These are phyloP conservation scores for Penicillium cataractarum DNA, from an alignment of 495 filamentous ascomycete species.

Conservation along the genomic window DNA sequence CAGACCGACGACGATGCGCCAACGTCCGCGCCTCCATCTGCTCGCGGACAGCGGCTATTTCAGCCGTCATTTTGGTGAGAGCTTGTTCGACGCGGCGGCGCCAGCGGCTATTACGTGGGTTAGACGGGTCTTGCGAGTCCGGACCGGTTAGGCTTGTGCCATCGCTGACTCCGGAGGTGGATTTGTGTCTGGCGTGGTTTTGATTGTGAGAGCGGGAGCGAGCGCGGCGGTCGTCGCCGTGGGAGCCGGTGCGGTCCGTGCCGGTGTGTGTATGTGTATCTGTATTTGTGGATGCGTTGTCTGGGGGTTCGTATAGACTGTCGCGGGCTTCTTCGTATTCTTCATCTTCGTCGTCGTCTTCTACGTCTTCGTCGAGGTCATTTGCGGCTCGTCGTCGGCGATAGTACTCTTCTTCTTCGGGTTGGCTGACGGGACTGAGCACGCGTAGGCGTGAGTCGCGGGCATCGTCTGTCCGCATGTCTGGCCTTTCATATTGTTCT, in stretches of 20 bases:
- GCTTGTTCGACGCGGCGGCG: conserved; percentile 82
- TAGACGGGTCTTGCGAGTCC: conserved; percentile 13
- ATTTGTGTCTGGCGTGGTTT: conserved; percentile 20
- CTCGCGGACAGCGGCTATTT: conserved; percentile 91
- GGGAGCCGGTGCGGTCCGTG: conserved; percentile 18
- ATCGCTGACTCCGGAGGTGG: conserved; percentile 11
- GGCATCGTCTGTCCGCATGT: conserved; percentile 12
- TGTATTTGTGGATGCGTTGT: conserved; percentile 27
- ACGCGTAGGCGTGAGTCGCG: conserved; percentile 59
- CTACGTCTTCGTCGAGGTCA: conserved; percentile 37
- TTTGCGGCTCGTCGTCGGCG: conserved; percentile 31
- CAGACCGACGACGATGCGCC: conserved; percentile 49
- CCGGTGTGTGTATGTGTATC: conserved; percentile 21
- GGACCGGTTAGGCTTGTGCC: conserved; percentile 16
- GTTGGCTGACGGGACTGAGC: conserved; percentile 79
- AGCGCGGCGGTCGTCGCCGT: background rate
- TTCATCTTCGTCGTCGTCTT: conserved; percentile 56
- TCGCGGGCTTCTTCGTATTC: conserved; percentile 47
- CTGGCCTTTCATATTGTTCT: conserved; percentile 32
- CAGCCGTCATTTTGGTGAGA: conserved; percentile 86
- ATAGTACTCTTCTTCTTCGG: conserved; percentile 65
- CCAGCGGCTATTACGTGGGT: conserved; percentile 58
- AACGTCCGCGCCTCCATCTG: conserved; percentile 70
- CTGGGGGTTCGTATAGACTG: conserved; percentile 42
- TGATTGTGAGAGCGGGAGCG: conserved; percentile 15